These are phyloP conservation scores for Aspergillus hancockii DNA, from an alignment of 495 filamentous ascomycete genomes.

Conservation along the genomic window DNA sequence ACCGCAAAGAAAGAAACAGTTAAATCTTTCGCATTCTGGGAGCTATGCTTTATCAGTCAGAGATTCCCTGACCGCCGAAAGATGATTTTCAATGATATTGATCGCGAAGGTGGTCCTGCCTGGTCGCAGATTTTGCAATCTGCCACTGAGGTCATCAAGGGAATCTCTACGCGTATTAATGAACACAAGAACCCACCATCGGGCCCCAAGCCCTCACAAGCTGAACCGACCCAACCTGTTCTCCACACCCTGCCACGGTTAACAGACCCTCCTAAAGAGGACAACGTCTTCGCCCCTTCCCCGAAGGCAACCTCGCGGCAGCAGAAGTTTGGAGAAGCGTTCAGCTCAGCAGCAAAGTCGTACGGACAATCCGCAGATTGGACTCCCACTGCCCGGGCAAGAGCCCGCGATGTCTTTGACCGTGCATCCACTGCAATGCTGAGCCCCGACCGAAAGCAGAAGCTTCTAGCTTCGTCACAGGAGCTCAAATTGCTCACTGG, in stretches of 20 bases:
- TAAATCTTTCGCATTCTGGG: constrained; percentile 86
- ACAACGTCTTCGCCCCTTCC: constrained; percentile 55
- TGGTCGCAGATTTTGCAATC: constrained; percentile 76
- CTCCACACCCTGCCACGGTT: constrained; percentile 52
- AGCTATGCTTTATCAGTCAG: constrained; percentile 76
- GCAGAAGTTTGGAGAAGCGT: constrained; percentile 50
- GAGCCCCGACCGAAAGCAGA: constrained; percentile 46
- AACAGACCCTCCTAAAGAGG: constrained; percentile 55
- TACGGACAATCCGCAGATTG: constrained; percentile 60
- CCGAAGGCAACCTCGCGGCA: constrained; percentile 49
- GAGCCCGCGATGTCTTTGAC: constrained; percentile 41
- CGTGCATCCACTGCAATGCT: constrained; percentile 44
- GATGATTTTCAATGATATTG: constrained; percentile 84
- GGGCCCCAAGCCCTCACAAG: constrained; percentile 26
- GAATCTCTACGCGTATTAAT: constrained; percentile 64
- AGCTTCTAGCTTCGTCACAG: constrained; percentile 34
- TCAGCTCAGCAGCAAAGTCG: constrained; percentile 57
- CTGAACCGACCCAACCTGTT: constrained; percentile 35
- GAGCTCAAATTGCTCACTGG: constrained; percentile 43
- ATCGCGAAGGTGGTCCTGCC: constrained; percentile 72
- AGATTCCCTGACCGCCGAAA: constrained; percentile 72
- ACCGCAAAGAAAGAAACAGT: constrained; percentile 59
- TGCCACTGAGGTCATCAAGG: constrained; percentile 66
- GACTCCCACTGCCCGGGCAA: constrained; percentile 46
- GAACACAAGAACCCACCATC: constrained; percentile 53